phyloP scores from a whole-genome alignment of 2,329 filamentous ascomycete species.

The Trichoderma atrobrunneum region DNA sequence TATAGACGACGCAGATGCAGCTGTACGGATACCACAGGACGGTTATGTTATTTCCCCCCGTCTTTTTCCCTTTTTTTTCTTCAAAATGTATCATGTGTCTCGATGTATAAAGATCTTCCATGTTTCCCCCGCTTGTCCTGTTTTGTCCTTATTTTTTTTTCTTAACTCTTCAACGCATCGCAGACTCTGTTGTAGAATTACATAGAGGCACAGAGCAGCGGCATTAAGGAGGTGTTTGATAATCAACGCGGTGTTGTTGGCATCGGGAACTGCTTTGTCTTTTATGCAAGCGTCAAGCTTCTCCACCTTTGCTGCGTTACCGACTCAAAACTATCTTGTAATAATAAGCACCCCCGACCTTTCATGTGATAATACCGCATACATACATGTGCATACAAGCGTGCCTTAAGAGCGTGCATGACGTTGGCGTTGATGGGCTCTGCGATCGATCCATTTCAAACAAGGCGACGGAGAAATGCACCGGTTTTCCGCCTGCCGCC shows the following conservation, averaged over 20 bases:
- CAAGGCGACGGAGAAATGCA: background rate
- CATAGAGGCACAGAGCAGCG: background rate
- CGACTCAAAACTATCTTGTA: background rate
- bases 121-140: background rate
- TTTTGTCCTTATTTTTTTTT: background rate
- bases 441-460: background rate
- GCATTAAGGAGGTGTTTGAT: background rate
- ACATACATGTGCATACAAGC: background rate
- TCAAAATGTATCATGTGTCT: background rate
- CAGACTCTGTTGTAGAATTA: slow-evolving; percentile 10
- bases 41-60: background rate
- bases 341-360: background rate
- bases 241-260: slow-evolving; percentile 9
- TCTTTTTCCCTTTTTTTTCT: background rate
- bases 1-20: slow-evolving; percentile 4
- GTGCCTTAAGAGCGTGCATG: slow-evolving; percentile 1
- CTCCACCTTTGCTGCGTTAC: background rate
- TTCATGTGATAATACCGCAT: slow-evolving; percentile 3
- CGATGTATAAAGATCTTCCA: slow-evolving; percentile 4
- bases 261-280: background rate
- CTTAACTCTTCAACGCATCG: background rate
- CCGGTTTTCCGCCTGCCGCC: background rate
- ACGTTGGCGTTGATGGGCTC: background rate
- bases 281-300: background rate
- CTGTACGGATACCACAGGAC: slow-evolving; percentile 13